Evolutionary conservation across 179 eudicot species (phyloP).

Genomic region (Vitellaria paradoxa): DNA sequence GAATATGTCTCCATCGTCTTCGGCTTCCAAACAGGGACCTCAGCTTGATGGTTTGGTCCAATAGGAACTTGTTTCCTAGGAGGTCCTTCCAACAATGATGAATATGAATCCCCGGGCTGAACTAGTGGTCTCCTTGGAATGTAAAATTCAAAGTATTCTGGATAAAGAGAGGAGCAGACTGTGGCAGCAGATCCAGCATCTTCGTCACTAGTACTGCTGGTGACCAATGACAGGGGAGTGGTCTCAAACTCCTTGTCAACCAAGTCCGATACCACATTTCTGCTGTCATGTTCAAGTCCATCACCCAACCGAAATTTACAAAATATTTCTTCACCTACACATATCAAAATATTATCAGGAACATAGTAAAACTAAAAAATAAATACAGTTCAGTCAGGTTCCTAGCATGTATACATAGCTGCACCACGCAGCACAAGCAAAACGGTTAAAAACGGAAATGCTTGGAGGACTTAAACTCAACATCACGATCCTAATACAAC

Average conservation of each 20-base stretch:
- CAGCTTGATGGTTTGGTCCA: conserved; percentile 43
- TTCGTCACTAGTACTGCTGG: conserved; percentile 27
- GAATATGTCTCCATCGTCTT: not conserved
- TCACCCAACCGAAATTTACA: not conserved
- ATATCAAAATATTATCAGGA: conserved; percentile 13
- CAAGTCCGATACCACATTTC: conserved; percentile 12
- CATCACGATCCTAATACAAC: not conserved
- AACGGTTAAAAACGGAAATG: not conserved
- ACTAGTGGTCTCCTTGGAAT: conserved; percentile 21
- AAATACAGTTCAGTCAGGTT: not conserved
- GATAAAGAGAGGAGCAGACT: conserved; percentile 13
- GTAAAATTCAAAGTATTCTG: conserved; percentile 23
- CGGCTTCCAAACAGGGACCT: conserved; percentile 28
- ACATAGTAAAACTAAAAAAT: not conserved
- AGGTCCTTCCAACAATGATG: conserved; percentile 21
- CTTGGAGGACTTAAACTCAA: not conserved
- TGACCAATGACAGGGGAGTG: conserved; percentile 25
- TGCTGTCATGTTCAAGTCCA: conserved; percentile 13
- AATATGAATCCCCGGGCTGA: conserved; percentile 30
- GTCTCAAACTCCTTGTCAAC: conserved; percentile 28
- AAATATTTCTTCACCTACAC: conserved; percentile 4
- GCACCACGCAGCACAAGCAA: not conserved
- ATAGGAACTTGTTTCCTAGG: conserved; percentile 37
- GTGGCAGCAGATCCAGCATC: conserved; percentile 21
- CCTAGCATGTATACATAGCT: not conserved